Percentiles rank a stretch among this genome's conserved stretches.
phyloP scores from a whole-genome alignment of 176 grass and related monocot genomes.

The Hordeum marinum region DNA sequence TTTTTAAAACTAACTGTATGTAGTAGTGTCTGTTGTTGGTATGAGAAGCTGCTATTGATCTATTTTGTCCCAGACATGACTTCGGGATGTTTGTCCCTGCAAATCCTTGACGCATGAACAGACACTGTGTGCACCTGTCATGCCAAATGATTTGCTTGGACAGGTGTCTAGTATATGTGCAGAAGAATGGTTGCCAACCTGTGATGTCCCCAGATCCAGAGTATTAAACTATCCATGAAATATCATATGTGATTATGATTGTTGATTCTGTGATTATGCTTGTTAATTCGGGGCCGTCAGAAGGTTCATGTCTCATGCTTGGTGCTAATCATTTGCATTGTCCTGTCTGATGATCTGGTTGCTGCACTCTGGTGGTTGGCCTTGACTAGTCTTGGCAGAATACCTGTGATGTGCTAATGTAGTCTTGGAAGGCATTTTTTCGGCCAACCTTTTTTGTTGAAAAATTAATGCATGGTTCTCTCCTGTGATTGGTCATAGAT shows the following conservation, averaged over 20 bases:
- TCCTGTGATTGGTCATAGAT: background rate
- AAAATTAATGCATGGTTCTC: too few relatives aligned
- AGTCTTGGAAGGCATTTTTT: background rate
- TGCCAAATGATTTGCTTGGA: conserved; percentile 1
- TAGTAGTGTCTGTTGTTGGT: conserved; percentile 3
- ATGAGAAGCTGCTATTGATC: background rate
- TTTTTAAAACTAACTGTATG: background rate
- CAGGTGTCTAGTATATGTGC: conserved; percentile 4
- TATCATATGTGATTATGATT: background rate
- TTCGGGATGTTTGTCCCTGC: conserved; percentile 34
- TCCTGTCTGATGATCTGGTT: background rate
- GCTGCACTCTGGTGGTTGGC: conserved; percentile 3
- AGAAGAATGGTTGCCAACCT: background rate
- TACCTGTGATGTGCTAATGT: too few relatives aligned
- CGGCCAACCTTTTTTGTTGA: too few relatives aligned
- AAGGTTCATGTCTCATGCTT: background rate
- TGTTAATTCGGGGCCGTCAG: background rate
- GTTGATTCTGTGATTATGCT: background rate
- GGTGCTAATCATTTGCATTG: background rate
- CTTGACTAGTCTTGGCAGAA: conserved; percentile 6
- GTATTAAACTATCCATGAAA: too few relatives aligned
- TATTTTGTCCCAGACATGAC: conserved; percentile 22
- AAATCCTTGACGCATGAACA: conserved; percentile 32
- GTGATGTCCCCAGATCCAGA: too few relatives aligned
- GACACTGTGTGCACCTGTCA: background rate